Evolutionary conservation across 2,329 filamentous ascomycete genomes (phyloP), one percentile per base, ranked within the genome.

Genomic region (Fusarium ramigenum): DNA sequence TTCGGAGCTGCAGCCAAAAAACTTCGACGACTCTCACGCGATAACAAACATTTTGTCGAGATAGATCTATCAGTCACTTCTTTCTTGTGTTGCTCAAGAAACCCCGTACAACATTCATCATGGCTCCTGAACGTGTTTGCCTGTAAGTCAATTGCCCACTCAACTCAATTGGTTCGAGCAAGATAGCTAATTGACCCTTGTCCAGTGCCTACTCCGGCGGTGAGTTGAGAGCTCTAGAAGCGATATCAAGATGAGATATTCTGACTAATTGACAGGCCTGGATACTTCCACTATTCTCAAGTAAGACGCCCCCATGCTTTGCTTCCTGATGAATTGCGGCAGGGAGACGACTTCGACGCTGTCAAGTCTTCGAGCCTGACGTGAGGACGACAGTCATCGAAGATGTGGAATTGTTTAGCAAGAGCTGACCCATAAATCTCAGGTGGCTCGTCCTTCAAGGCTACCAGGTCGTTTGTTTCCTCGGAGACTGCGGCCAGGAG

Each of bases 401-500:
- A 47, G 25, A 30, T 47, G 25, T 30, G 25, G 25, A 9, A 47
- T 47, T 30, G 25, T 21, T 47, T 11, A 15, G 21, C 25, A 30
- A 7, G 18, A 30, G 25, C 25, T 47, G 18, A 47, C 44, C 14
- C 10, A 21, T 30, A 3, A 30, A 19, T 30, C 25, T 30, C 7
- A 47, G 65, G 52, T 67, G 63, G 63, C 44, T 67, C 34, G 53
- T 67, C 19, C 63, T 62, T 21, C 61, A 62, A 25, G 34, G 61
- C 19, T 67, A 70, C 30, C 32, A 70, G 4, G 74, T 76, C n/a
- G 69, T 73, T 23, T 71, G 80, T 69, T 85, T 82, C 76, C 85
- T 92, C 82, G 91, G 89, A 82, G 86, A 93, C 83, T 89, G 92
- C n/a, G 75, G 92, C 52, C 91, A 93, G 82, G 88, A 90, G 76